Conservation (phyloP, 305 asterid species). For the Rubia peregrina region DNA sequence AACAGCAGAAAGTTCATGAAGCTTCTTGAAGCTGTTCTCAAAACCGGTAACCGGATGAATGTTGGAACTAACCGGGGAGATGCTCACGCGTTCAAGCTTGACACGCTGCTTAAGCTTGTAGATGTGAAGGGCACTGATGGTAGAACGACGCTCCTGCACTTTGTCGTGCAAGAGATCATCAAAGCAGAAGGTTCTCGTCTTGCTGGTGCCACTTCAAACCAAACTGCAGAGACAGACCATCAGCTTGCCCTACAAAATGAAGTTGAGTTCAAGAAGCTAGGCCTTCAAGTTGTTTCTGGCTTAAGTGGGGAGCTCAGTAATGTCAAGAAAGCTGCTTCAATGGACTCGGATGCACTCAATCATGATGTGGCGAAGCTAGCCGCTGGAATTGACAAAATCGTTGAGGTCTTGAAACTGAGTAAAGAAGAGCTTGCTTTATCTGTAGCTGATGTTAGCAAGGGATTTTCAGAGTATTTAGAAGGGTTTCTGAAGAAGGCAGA, state of each 20-base stretch:
- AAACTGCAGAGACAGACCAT: slow-evolving; percentile 22
- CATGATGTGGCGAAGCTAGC: slow-evolving; percentile 54
- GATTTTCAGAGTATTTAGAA: slow-evolving; percentile 37
- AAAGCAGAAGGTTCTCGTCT: slow-evolving; percentile 65
- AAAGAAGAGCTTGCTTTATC: slow-evolving; percentile 26
- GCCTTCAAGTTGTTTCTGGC: slow-evolving; percentile 64
- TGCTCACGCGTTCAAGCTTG: slow-evolving; percentile 82
- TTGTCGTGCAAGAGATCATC: slow-evolving; percentile 76
- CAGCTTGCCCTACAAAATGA: slow-evolving; percentile 45
- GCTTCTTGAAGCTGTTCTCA: slow-evolving; percentile 84
- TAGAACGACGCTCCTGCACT: slow-evolving; percentile 78
- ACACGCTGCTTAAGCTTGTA: slow-evolving; percentile 71
- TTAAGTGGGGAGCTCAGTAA: slow-evolving; percentile 68
- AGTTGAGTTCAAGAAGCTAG: slow-evolving; percentile 45
- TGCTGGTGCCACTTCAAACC: slow-evolving; percentile 28
- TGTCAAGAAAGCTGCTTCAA: slow-evolving; percentile 76
- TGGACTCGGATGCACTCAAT: slow-evolving; percentile 53
- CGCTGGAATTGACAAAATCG: slow-evolving; percentile 41
- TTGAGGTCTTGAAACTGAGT: slow-evolving; percentile 35
- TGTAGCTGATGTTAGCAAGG: slow-evolving; percentile 29
- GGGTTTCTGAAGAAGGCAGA: slow-evolving; percentile 55
- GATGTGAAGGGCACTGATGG: slow-evolving; percentile 80
- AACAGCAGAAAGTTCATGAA: slow-evolving; percentile 74
- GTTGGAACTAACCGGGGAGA: slow-evolving; percentile 81
- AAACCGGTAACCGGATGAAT: slow-evolving; percentile 78